These are phyloP conservation scores for Cutaneotrichosporon sp. DNA, from an alignment of 1,284 basidiomycete species.

Conservation along the genomic window DNA sequence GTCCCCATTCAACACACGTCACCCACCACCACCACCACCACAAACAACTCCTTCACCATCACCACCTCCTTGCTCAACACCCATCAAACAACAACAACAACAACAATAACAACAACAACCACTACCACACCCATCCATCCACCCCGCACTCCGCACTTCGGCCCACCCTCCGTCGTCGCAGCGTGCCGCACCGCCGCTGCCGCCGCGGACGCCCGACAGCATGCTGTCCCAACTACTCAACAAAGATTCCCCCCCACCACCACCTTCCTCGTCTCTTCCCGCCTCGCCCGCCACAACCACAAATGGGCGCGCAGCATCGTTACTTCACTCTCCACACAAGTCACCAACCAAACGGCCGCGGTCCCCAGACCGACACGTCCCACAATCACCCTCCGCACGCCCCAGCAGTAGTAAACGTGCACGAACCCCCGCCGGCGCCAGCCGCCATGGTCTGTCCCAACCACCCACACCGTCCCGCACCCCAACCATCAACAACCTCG, in stretches of 20 bases:
- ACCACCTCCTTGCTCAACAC: background rate
- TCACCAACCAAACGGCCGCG: background rate
- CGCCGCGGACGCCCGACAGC: background rate
- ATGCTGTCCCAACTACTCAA: slow-evolving; percentile 9
- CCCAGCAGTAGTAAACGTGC: no score
- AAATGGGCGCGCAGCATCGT: background rate
- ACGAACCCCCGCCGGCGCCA: background rate
- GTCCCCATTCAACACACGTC: background rate
- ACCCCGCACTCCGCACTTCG: background rate
- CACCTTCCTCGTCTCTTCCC: background rate
- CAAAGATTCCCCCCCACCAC: slow-evolving; percentile 1
- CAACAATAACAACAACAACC: background rate
- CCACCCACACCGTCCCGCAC: slow-evolving; percentile 11
- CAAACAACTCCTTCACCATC: slow-evolving; percentile 3
- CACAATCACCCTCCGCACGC: background rate
- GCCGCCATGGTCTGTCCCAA: background rate
- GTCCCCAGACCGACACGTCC: background rate
- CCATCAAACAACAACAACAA: background rate
- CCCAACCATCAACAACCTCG: slow-evolving; percentile 5
- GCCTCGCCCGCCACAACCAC: background rate
- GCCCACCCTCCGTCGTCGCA: background rate
- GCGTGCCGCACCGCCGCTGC: background rate
- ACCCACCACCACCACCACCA: slow-evolving; percentile 7
- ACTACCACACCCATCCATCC: slow-evolving; percentile 4
- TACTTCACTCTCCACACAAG: slow-evolving; percentile 4